Base-by-base conservation (phyloP, 306 rosid species). In the Hippophae gyantsensis region DNA sequence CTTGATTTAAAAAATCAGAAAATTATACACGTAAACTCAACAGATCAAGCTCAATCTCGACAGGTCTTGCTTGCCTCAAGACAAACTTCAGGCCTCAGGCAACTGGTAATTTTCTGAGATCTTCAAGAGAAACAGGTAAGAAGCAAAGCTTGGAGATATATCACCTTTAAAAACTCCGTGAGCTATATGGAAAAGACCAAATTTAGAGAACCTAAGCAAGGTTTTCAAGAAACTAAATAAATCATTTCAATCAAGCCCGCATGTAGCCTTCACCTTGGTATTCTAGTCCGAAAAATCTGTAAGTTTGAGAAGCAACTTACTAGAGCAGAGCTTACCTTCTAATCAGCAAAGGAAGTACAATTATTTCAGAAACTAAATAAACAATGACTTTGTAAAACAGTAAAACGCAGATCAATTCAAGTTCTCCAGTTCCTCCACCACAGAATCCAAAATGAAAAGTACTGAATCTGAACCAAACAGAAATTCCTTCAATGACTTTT, bases 341-440 rank as follows among this genome's bases (percentile, higher is more conserved):
- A 72, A n/a, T 50, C 50, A 14, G 57, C 43, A 66, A 65, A 47
- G 23, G 13, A 59, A 48, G 52, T 23, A 13, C 47, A n/a, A 46
- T 38, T 59, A 62, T 65, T 60, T 56, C 65, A 42, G 64, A 55
- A 44, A 69, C 67, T 27, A 64, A 71, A 47, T 52, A 54, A 63
- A 10, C 61, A 71, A 47, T 51, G 49, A 10, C 61, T 45, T 57
- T 46, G 56, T 69, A 57, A 7, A 40, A 9, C 61, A 54, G 25
- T 46, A 40, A 44, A 69, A 53, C 56, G 68, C 59, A 26, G 41
- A 54, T n/a, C 72, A 60, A 45, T 42, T 66, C 58, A 58, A 26
- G 54, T 56, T 68, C 69, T 48, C 38, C 69, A 48, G 38, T 61
- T 72, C 67, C 63, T 48, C 74, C 60, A 57, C 75, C 70, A 62